Percentiles rank a stretch among this genome's conserved stretches.
Evolutionary conservation across 257 asterid genomes (phyloP).

Genomic region (Verbascum thapsus): DNA sequence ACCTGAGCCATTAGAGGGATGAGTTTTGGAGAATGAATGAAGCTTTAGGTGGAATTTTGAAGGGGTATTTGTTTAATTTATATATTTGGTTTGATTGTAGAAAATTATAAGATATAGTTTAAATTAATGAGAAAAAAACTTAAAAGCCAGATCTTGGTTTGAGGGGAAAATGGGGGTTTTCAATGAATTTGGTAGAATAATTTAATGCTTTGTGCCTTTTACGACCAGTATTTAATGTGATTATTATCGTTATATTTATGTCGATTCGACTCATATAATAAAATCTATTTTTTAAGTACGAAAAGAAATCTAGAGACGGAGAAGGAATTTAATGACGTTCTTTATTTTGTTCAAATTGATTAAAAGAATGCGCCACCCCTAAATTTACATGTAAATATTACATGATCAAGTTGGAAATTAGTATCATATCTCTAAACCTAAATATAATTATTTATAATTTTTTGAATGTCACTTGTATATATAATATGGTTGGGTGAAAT

Average conservation of each 20-base stretch:
- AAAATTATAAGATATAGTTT: constrained; percentile 7
- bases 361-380: too few species aligned
- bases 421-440: too few species aligned
- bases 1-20: constrained; percentile 52
- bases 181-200: not conserved
- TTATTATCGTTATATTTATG: not conserved
- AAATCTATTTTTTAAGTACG: constrained; percentile 17
- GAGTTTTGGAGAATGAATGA: not conserved
- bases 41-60: constrained; percentile 16
- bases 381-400: too few species aligned
- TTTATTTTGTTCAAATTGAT: too few species aligned
- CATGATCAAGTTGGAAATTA: too few species aligned
- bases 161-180: not conserved
- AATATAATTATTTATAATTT: too few species aligned
- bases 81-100: constrained; percentile 12
- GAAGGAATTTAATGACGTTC: too few species aligned
- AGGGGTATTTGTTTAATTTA: constrained; percentile 26
- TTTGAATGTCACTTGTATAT: too few species aligned
- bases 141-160: not conserved
- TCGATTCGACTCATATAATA: not conserved
- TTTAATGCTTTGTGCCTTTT: constrained; percentile 18
- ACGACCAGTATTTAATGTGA: constrained; percentile 16
- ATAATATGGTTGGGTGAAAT: too few species aligned
- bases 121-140: constrained; percentile 7
- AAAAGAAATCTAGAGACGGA: not conserved